Conservation (phyloP, 148 eudicot genomes). For the Camellia lanceoleosa region DNA sequence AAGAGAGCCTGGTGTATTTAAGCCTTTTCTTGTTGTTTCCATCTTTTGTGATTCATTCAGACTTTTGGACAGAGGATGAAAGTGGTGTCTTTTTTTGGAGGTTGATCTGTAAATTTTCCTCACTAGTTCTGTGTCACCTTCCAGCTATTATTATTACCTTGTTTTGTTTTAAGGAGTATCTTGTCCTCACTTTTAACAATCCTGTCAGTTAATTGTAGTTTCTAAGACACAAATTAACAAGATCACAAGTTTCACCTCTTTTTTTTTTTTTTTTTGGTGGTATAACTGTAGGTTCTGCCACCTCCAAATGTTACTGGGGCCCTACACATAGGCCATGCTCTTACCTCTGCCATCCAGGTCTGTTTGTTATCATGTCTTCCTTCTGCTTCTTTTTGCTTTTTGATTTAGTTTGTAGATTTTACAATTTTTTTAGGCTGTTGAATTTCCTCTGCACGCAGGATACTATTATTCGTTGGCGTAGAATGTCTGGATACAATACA, state of each 20-base stretch:
- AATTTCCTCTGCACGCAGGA: constrained; percentile 46
- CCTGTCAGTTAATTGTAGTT: neutral
- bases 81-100: neutral
- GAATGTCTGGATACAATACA: constrained; percentile 92
- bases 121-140: neutral
- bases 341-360: constrained; percentile 88
- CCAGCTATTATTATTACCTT: neutral
- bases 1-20: neutral
- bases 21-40: neutral
- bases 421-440: neutral
- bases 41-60: neutral
- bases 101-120: neutral
- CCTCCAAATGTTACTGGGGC: constrained; percentile 99
- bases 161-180: neutral
- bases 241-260: neutral
- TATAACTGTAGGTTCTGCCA: constrained; percentile 70
- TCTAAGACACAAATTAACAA: neutral
- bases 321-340: constrained; percentile 95
- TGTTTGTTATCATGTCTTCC: constrained; percentile 2
- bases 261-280: neutral
- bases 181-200: neutral
- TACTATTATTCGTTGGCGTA: constrained; percentile 82
- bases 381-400: neutral
- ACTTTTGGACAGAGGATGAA: neutral
- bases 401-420: neutral